Conservation (phyloP, 257 asterid genomes). For the Salvia splendens region DNA sequence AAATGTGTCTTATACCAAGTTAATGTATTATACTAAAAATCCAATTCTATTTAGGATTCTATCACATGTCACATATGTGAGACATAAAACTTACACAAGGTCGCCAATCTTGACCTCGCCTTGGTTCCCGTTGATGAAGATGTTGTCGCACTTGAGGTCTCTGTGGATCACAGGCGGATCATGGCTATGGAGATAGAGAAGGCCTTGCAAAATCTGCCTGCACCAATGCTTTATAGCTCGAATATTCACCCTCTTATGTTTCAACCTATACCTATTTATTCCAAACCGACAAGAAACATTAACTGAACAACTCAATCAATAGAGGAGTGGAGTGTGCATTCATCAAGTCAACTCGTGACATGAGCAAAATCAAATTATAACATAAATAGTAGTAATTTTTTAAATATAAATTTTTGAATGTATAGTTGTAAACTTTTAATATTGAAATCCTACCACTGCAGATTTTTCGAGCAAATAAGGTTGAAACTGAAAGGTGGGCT, state of each 20-base stretch:
- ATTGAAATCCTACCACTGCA: conserved; percentile 11
- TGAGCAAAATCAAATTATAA: conserved; percentile 9
- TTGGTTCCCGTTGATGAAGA: conserved; percentile 82
- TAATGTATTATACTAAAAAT: too few species aligned
- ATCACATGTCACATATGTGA: too few species aligned
- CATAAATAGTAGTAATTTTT: background rate
- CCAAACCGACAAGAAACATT: background rate
- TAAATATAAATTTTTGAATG: too few species aligned
- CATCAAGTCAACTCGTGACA: conserved; percentile 31
- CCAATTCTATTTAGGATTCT: too few species aligned
- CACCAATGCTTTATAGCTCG: conserved; percentile 94
- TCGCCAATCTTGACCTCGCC: conserved; percentile 92
- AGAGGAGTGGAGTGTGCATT: conserved; percentile 5
- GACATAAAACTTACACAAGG: too few species aligned
- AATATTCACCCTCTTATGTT: conserved; percentile 70
- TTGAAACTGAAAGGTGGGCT: conserved; percentile 17
- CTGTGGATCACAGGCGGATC: conserved; percentile 87
- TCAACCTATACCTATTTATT: conserved; percentile 63
- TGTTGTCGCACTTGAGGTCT: conserved; percentile 91
- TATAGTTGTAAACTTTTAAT: too few species aligned
- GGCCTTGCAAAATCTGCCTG: conserved; percentile 78
- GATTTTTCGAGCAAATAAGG: conserved; percentile 10
- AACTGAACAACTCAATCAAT: background rate
- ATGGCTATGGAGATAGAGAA: conserved; percentile 77
- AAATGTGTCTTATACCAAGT: too few species aligned